A percentile compares a stretch with the other conserved stretches of the same genome.
Evolutionary conservation across 2,329 filamentous ascomycete species (phyloP).

Genomic region (Parafenestella ontariensis): DNA sequence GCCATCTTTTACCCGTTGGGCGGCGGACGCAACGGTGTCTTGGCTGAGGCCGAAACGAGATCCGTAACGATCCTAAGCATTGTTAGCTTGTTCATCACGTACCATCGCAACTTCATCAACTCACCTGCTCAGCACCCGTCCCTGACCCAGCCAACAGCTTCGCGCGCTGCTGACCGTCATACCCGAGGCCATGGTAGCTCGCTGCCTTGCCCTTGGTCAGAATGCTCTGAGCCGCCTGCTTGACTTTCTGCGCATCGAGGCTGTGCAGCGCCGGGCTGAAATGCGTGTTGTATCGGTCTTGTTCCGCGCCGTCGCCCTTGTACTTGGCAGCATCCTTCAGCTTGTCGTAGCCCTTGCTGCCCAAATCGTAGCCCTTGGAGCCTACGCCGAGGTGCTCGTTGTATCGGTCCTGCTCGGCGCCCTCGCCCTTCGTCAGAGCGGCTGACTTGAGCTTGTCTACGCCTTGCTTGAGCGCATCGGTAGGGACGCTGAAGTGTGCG

Average conservation of each 20-base stretch:
- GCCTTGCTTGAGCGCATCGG: slow-evolving; percentile 26
- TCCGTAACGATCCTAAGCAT: slow-evolving; percentile 36
- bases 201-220: slow-evolving; percentile 33
- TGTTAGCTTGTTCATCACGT: slow-evolving; percentile 9
- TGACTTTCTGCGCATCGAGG: slow-evolving; percentile 34
- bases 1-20: slow-evolving; percentile 35
- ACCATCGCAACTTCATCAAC: background rate
- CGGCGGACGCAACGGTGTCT: slow-evolving; percentile 29
- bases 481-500: slow-evolving; percentile 33
- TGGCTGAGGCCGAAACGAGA: slow-evolving; percentile 36
- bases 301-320: slow-evolving; percentile 39
- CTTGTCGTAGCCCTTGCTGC: slow-evolving; percentile 19
- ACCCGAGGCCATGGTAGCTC: slow-evolving; percentile 36
- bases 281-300: slow-evolving; percentile 41
- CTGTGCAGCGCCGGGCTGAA: slow-evolving; percentile 31
- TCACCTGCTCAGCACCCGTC: slow-evolving; percentile 45
- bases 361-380: slow-evolving; percentile 17
- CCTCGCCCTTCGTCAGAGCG: slow-evolving; percentile 18
- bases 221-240: slow-evolving; percentile 31
- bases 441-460: slow-evolving; percentile 28
- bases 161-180: slow-evolving; percentile 41
- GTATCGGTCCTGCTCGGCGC: slow-evolving; percentile 37
- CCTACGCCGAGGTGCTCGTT: slow-evolving; percentile 24
- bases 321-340: slow-evolving; percentile 28
- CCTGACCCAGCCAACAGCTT: slow-evolving; percentile 38